Conservation (phyloP, 1,284 basidiomycete species). For the Tetrapyrgos nigripes region DNA sequence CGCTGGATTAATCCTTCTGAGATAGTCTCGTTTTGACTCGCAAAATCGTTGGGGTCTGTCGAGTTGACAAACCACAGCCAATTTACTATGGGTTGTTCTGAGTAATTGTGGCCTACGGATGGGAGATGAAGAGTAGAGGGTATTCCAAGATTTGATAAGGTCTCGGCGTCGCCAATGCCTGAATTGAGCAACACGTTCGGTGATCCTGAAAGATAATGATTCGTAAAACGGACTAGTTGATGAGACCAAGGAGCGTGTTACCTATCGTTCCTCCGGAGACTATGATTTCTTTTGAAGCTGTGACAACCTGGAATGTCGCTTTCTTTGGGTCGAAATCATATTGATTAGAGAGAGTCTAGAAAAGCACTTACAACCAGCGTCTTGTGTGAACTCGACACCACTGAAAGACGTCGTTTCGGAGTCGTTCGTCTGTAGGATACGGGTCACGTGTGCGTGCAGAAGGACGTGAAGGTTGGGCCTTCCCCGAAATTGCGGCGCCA, state of each 20-base stretch:
- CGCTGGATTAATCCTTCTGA: conserved; percentile 16
- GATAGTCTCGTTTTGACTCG: conserved; percentile 22
- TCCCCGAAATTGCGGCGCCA: conserved; percentile 11
- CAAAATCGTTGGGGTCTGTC: conserved; percentile 26
- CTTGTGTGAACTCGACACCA: conserved; percentile 6
- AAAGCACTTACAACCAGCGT: no score
- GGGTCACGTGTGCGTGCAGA: conserved; percentile 22
- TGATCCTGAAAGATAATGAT: no score
- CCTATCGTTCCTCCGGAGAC: no score
- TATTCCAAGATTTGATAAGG: conserved; percentile 33
- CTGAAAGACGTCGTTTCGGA: neutral
- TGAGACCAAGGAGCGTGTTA: no score
- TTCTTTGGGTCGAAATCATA: no score
- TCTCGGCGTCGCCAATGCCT: conserved; percentile 34
- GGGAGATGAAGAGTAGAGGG: conserved; percentile 27
- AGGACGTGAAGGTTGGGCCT: conserved; percentile 30
- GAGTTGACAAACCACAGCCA: conserved; percentile 26
- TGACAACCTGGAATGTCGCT: no score
- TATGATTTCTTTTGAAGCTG: no score
- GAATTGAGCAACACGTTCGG: no score
- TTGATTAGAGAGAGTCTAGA: no score
- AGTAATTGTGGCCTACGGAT: conserved; percentile 40
- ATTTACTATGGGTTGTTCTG: conserved; percentile 38
- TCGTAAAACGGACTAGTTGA: no score
- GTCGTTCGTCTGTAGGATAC: conserved; percentile 12